phyloP scores from a whole-genome alignment of 83 land plant genomes.

The Larix sibirica region DNA sequence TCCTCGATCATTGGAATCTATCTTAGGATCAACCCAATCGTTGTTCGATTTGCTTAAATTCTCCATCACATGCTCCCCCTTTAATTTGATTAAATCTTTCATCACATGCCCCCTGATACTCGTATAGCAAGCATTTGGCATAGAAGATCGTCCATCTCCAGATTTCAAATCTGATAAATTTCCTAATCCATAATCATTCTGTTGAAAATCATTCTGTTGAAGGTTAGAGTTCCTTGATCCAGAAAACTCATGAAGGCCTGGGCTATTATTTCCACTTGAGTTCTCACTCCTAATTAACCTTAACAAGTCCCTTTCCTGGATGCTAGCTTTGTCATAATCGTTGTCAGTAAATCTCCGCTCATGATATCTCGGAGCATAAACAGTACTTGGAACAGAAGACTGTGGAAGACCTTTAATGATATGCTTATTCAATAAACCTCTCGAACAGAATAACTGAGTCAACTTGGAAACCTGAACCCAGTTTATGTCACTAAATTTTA shows the following conservation, averaged over 20 bases:
- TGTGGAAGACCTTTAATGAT: not conserved
- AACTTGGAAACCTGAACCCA: conserved; percentile 10
- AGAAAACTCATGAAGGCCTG: not conserved
- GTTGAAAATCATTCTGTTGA: not conserved
- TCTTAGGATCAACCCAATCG: conserved; percentile 1
- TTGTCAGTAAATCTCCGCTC: not conserved
- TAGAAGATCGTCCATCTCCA: not conserved
- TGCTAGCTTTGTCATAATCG: not conserved
- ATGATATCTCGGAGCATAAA: not conserved
- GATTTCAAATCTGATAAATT: not conserved
- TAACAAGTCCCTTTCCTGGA: not conserved
- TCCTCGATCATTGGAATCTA: not conserved
- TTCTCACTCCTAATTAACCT: not conserved
- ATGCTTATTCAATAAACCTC: not conserved
- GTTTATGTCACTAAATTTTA: not conserved
- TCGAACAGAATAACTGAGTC: conserved; percentile 1
- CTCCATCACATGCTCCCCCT: not conserved
- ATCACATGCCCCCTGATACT: not conserved
- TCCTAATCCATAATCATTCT: conserved; percentile 2
- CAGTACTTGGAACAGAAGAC: not conserved
- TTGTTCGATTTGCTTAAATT: not conserved
- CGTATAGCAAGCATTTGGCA: not conserved
- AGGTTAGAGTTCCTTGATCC: not conserved
- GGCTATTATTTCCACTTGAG: conserved; percentile 8
- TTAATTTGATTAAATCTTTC: conserved; percentile 5